Percentiles rank a stretch among this genome's conserved stretches.
Evolutionary conservation across 371 early-diverging fungal genomes (phyloP).

Genomic region (Rhizopus delemar): DNA sequence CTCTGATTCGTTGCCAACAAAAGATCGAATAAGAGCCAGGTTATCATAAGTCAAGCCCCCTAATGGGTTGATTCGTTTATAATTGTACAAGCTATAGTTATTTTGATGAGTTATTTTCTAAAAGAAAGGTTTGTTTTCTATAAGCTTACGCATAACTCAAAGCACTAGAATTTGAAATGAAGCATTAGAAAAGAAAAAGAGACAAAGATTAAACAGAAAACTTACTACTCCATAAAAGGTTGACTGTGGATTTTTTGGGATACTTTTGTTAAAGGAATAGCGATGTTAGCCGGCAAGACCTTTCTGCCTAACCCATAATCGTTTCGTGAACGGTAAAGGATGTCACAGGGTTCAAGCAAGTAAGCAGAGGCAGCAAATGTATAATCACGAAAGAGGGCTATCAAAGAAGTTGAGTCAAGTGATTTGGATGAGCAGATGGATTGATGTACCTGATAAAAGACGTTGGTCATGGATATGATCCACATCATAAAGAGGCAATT

Average conservation of each 20-base stretch:
- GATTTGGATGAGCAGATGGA: too few relatives aligned
- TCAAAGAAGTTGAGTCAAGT: not conserved
- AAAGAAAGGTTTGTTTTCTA: not conserved
- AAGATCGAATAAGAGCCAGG: slow-evolving; percentile 73
- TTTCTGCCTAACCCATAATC: slow-evolving; percentile 82
- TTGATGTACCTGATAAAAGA: slow-evolving; percentile 63
- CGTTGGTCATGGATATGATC: slow-evolving; percentile 66
- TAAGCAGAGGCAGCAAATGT: slow-evolving; percentile 87
- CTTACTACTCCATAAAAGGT: slow-evolving; percentile 87
- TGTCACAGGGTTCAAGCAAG: slow-evolving; percentile 87
- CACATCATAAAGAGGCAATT: slow-evolving; percentile 76
- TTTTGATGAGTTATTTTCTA: not conserved
- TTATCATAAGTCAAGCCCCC: slow-evolving; percentile 67
- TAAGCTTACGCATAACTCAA: slow-evolving; percentile 41
- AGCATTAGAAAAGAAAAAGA: slow-evolving; percentile 37
- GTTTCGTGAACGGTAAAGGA: slow-evolving; percentile 63
- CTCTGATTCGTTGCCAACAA: slow-evolving; percentile 75
- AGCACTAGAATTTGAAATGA: slow-evolving; percentile 25
- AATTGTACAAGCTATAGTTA: slow-evolving; percentile 75
- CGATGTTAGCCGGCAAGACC: slow-evolving; percentile 74
- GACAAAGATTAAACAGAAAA: slow-evolving; percentile 24
- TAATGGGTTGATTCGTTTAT: slow-evolving; percentile 63
- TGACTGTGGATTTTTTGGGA: slow-evolving; percentile 73
- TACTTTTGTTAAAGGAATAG: slow-evolving; percentile 74
- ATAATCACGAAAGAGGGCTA: slow-evolving; percentile 84